These are phyloP conservation scores for Marasmius fiardii DNA, from an alignment of 1,284 basidiomycete genomes.

Conservation along the genomic window DNA sequence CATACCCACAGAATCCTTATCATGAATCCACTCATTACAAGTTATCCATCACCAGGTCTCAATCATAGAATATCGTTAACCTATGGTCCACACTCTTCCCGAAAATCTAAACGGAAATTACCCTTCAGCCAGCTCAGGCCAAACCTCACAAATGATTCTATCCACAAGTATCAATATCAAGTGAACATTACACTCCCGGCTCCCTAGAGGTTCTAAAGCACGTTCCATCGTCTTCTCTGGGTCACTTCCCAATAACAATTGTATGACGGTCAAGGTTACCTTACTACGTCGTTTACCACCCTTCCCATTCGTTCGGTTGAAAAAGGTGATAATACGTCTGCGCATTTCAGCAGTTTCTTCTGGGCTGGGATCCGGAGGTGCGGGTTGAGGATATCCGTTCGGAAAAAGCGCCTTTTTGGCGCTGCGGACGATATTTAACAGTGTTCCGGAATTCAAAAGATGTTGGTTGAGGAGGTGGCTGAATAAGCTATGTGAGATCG, in stretches of 20 bases:
- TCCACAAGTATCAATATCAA: constrained; percentile 65
- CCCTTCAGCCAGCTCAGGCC: constrained; percentile 53
- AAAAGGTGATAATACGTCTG: constrained; percentile 31
- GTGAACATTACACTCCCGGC: constrained; percentile 62
- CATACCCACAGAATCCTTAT: too few relatives aligned
- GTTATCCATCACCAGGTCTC: too few relatives aligned
- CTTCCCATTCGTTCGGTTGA: neutral
- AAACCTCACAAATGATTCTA: constrained; percentile 53
- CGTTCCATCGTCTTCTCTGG: constrained; percentile 40
- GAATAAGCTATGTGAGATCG: constrained; percentile 42
- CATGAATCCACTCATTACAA: too few relatives aligned
- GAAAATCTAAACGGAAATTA: too few relatives aligned
- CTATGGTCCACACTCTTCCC: too few relatives aligned
- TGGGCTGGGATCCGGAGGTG: constrained; percentile 61
- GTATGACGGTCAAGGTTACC: constrained; percentile 27
- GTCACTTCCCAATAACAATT: constrained; percentile 47
- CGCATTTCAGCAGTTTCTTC: constrained; percentile 65
- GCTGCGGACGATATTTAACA: constrained; percentile 44
- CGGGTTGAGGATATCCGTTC: constrained; percentile 71
- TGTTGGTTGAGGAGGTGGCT: constrained; percentile 53
- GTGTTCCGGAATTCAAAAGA: constrained; percentile 49
- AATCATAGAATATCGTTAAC: too few relatives aligned
- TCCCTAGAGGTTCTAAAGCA: constrained; percentile 56
- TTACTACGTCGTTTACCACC: constrained; percentile 16
- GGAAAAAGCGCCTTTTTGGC: constrained; percentile 73